phyloP scores from a whole-genome alignment of 768 basidiomycete species.

The Rhizopogon vulgaris region DNA sequence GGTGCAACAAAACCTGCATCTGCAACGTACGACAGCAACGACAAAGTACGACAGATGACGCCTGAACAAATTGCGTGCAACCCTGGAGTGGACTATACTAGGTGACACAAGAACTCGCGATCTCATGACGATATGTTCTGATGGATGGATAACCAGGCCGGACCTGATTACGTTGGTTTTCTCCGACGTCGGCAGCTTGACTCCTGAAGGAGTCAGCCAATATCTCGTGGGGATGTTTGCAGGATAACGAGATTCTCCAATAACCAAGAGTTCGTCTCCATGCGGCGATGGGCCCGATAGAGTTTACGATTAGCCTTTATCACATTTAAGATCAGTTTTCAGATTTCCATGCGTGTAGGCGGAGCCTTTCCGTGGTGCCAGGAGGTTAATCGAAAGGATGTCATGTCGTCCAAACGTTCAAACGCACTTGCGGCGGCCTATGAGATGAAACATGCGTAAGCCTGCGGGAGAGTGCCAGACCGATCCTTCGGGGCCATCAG shows the following conservation, averaged over 20 bases:
- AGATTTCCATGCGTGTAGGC: slow-evolving; percentile 12
- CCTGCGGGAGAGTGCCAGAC: slow-evolving; percentile 11
- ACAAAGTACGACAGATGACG: slow-evolving; percentile 45
- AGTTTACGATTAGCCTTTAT: slow-evolving; percentile 33
- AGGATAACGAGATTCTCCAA: slow-evolving; percentile 35
- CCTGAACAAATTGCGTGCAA: slow-evolving; percentile 76
- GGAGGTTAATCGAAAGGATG: slow-evolving; percentile 11
- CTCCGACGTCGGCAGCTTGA: slow-evolving; percentile 89
- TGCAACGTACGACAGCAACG: slow-evolving; percentile 2
- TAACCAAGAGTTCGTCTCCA: not conserved
- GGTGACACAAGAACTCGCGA: slow-evolving; percentile 37
- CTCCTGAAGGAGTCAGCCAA: slow-evolving; percentile 90
- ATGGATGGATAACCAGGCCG: slow-evolving; percentile 44
- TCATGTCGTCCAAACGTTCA: slow-evolving; percentile 5
- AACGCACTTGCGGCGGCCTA: slow-evolving; percentile 6
- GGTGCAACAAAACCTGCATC: slow-evolving; percentile 1
- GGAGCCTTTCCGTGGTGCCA: slow-evolving; percentile 9
- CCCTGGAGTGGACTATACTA: slow-evolving; percentile 92
- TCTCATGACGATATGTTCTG: slow-evolving; percentile 13
- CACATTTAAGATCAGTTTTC: slow-evolving; percentile 13
- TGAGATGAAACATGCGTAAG: slow-evolving; percentile 12
- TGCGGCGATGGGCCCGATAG: slow-evolving; percentile 14
- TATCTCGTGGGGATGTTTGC: slow-evolving; percentile 95
- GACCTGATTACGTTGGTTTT: slow-evolving; percentile 93
- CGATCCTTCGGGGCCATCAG: slow-evolving; percentile 17